phyloP scores from a whole-genome alignment of 2,329 filamentous ascomycete genomes.

The Botrytis cinerea region DNA sequence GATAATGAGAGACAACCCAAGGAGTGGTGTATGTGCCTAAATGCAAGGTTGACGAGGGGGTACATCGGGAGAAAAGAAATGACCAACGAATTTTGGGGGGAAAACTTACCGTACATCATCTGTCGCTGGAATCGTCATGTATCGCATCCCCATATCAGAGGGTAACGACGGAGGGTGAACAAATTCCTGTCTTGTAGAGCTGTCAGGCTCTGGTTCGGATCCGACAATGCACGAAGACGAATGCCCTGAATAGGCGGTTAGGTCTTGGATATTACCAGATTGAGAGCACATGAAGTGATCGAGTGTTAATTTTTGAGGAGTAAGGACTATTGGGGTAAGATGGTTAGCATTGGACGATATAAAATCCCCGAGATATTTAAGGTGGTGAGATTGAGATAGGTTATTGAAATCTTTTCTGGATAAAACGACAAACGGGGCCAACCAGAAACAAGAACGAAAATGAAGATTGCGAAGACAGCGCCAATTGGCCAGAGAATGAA shows the following conservation, averaged over 20 bases:
- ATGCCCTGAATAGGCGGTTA: slow-evolving; percentile 40
- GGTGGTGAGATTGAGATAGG: slow-evolving; percentile 21
- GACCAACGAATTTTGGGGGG: slow-evolving; percentile 33
- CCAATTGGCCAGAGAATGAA: slow-evolving; percentile 14
- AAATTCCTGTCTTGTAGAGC: slow-evolving; percentile 41
- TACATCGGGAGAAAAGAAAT: slow-evolving; percentile 31
- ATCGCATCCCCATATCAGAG: slow-evolving; percentile 43
- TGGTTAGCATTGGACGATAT: slow-evolving; percentile 31
- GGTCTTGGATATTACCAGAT: slow-evolving; percentile 42
- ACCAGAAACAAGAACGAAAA: not conserved
- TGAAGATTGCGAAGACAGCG: slow-evolving; percentile 18
- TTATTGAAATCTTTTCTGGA: slow-evolving; percentile 24
- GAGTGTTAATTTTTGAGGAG: slow-evolving; percentile 34
- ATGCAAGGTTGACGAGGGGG: slow-evolving; percentile 32
- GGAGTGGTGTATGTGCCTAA: slow-evolving; percentile 35
- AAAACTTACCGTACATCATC: slow-evolving; percentile 43
- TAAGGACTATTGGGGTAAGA: slow-evolving; percentile 33
- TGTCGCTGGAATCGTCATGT: slow-evolving; percentile 39
- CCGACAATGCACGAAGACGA: slow-evolving; percentile 41
- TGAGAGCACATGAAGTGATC: slow-evolving; percentile 44
- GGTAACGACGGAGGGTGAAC: slow-evolving; percentile 34
- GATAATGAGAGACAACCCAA: slow-evolving; percentile 26
- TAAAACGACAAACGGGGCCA: slow-evolving; percentile 13
- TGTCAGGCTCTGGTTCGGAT: slow-evolving; percentile 42
- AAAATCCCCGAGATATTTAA: slow-evolving; percentile 13